Conservation (phyloP, 225 moss, liverwort and hornwort species). For the Thuidium tamariscinum region DNA sequence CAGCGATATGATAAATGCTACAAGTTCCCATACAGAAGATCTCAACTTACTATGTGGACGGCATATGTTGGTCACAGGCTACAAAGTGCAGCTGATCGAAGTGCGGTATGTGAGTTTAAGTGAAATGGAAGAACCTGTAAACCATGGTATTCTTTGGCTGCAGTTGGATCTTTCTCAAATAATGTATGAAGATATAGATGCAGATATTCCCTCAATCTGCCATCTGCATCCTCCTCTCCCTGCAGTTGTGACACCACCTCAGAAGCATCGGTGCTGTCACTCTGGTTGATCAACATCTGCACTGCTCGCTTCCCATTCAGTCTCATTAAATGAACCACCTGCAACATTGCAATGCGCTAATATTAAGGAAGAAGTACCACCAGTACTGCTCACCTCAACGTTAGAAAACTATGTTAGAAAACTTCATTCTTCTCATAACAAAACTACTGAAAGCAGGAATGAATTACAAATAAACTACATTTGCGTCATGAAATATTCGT, state of each 20-base stretch:
- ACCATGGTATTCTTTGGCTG: conserved; percentile 80
- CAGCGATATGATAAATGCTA: not conserved
- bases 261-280: conserved; percentile 52
- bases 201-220: conserved; percentile 41
- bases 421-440: not conserved
- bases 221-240: conserved; percentile 59
- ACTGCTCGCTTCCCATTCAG: conserved; percentile 85
- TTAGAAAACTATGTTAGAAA: not conserved
- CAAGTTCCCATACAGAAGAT: not conserved
- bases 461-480: not conserved
- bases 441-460: not conserved
- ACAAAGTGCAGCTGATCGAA: not conserved
- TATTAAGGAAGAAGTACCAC: not conserved
- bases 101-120: not conserved
- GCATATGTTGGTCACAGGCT: not conserved
- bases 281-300: conserved; percentile 69
- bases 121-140: conserved; percentile 59
- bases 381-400: not conserved
- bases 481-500: not conserved
- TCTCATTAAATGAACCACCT: conserved; percentile 86
- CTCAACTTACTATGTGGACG: not conserved
- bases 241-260: conserved; percentile 84
- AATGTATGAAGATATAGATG: conserved; percentile 87
- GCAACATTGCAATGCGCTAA: not conserved
- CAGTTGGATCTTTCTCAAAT: conserved; percentile 91